A percentile compares a stretch with the other conserved stretches of the same genome.
Conservation (phyloP, 192 early-diverging fungal genomes). For the Rhizophagus sp. region DNA sequence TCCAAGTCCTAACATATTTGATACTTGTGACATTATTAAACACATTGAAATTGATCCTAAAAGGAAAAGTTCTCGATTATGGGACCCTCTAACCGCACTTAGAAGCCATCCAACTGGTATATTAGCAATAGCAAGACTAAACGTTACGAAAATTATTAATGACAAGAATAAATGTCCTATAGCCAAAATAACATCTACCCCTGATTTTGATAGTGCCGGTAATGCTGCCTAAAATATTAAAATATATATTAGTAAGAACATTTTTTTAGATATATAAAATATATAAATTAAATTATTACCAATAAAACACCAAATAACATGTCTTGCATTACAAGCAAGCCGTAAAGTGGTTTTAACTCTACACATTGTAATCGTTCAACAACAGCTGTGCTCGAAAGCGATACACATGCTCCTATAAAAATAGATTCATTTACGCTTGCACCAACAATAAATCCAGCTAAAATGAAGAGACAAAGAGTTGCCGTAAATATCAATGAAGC, state of each 20-base stretch:
- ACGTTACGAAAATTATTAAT: slow-evolving; percentile 43
- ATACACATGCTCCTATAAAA: slow-evolving; percentile 53
- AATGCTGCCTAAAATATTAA: slow-evolving; percentile 37
- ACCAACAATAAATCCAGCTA: slow-evolving; percentile 40
- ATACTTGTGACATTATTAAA: slow-evolving; percentile 46
- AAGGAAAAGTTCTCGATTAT: slow-evolving; percentile 43
- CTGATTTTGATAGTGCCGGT: slow-evolving; percentile 43
- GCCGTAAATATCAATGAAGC: slow-evolving; percentile 44
- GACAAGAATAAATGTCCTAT: slow-evolving; percentile 33
- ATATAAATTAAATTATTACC: slow-evolving; percentile 39
- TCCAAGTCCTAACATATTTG: slow-evolving; percentile 45
- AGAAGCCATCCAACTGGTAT: slow-evolving; percentile 18
- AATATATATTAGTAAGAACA: slow-evolving; percentile 7
- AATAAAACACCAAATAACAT: slow-evolving; percentile 55
- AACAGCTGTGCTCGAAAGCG: slow-evolving; percentile 54
- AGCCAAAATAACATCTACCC: slow-evolving; percentile 40
- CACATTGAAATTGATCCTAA: slow-evolving; percentile 50
- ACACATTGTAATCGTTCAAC: slow-evolving; percentile 46
- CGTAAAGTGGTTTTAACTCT: slow-evolving; percentile 56
- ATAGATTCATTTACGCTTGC: slow-evolving; percentile 43
- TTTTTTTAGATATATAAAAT: slow-evolving; percentile 2
- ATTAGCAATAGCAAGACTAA: slow-evolving; percentile 37
- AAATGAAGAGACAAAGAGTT: slow-evolving; percentile 40
- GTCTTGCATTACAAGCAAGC: slow-evolving; percentile 59
- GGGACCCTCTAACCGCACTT: slow-evolving; percentile 28